phyloP scores from a whole-genome alignment of 306 rosid species.

The Coriaria nepalensis region DNA sequence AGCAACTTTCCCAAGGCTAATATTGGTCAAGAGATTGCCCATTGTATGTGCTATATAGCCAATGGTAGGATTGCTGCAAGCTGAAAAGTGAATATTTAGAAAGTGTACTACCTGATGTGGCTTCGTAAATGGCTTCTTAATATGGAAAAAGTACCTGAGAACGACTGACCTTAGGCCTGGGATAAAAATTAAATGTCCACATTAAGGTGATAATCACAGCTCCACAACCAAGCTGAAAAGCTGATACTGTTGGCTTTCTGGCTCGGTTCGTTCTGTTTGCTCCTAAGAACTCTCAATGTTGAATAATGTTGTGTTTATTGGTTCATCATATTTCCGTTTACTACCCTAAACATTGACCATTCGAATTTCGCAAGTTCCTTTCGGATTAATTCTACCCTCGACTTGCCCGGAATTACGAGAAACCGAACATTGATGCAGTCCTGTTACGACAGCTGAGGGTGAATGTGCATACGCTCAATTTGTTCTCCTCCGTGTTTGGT shows the following conservation, averaged over 20 bases:
- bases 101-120: slow-evolving; percentile 9
- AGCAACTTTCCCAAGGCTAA: slow-evolving; percentile 94
- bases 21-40: slow-evolving; percentile 83
- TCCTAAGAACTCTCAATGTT: slow-evolving; percentile 31
- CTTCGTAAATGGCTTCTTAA: not conserved
- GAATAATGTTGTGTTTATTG: slow-evolving; percentile 80
- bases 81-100: slow-evolving; percentile 24
- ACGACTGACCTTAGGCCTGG: slow-evolving; percentile 51
- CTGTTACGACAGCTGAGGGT: slow-evolving; percentile 46
- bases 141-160: slow-evolving; percentile 43
- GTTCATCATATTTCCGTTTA: slow-evolving; percentile 80
- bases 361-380: slow-evolving; percentile 59
- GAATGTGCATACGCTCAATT: slow-evolving; percentile 57
- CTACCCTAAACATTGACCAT: slow-evolving; percentile 61
- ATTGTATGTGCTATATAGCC: slow-evolving; percentile 67
- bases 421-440: not conserved
- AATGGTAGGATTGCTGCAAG: slow-evolving; percentile 67
- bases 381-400: not conserved
- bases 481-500: not conserved
- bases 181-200: slow-evolving; percentile 75
- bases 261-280: slow-evolving; percentile 41
- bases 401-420: not conserved
- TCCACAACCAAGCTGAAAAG: slow-evolving; percentile 60
- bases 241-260: slow-evolving; percentile 56
- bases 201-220: slow-evolving; percentile 46